Percentiles rank a stretch among this genome's conserved stretches.
phyloP scores from a whole-genome alignment of 2,329 filamentous ascomycete genomes.

The Didymella keratinophila region DNA sequence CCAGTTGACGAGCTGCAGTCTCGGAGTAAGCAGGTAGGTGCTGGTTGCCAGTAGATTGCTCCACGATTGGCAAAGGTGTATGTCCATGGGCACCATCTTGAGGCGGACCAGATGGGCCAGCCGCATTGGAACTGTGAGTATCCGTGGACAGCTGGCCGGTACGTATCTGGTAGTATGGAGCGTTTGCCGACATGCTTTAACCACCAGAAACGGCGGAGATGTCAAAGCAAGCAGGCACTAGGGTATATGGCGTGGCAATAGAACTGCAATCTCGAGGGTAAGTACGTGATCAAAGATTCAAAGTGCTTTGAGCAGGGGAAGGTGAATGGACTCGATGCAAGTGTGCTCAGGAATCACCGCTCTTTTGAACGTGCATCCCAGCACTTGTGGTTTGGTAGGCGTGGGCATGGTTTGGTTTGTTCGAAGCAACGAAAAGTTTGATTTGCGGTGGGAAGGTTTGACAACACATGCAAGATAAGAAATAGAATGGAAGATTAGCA shows the following conservation, averaged over 20 bases:
- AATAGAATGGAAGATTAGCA: background rate
- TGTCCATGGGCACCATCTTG: conserved; percentile 37
- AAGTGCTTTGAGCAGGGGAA: conserved; percentile 10
- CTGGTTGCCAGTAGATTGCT: conserved; percentile 24
- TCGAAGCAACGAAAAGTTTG: conserved; percentile 21
- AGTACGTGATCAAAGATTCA: conserved; percentile 28
- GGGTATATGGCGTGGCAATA: background rate
- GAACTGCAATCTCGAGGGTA: conserved; percentile 32
- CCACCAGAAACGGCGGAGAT: background rate
- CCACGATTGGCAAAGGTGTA: conserved; percentile 22
- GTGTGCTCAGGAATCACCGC: conserved; percentile 18
- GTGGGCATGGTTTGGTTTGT: conserved; percentile 27
- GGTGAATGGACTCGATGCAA: conserved; percentile 28
- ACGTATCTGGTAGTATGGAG: conserved; percentile 48
- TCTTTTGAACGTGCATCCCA: conserved; percentile 30
- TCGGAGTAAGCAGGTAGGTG: conserved; percentile 29
- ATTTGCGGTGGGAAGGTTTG: conserved; percentile 22
- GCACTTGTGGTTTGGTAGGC: conserved; percentile 28
- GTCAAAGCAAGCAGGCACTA: conserved; percentile 12
- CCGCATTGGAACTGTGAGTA: conserved; percentile 36
- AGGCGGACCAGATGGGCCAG: conserved; percentile 23
- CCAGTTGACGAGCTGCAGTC: conserved; percentile 23
- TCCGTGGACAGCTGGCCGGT: conserved; percentile 36
- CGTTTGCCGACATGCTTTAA: conserved; percentile 45
- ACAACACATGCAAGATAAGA: conserved; percentile 1